Evolutionary conservation across 495 filamentous ascomycete species (phyloP), one percentile per base, ranked within the genome.

Genomic region (Aspergillus sclerotioniger): DNA sequence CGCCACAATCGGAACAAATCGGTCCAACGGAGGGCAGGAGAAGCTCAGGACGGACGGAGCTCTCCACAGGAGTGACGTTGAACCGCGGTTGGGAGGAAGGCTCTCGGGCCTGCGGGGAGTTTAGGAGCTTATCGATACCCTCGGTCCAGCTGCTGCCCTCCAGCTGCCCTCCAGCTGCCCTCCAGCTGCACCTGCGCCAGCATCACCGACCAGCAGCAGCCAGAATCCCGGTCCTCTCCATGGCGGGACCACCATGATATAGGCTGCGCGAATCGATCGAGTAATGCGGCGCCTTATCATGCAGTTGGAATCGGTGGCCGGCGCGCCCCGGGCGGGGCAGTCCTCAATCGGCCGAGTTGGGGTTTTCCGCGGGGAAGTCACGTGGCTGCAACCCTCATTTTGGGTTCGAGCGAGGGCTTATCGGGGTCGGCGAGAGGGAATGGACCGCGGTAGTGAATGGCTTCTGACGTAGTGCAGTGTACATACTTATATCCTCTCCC

Each of bases 361-460:
- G 59, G 62, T 70, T 76, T 62, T 56, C 73, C 73, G 70, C 45
- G 73, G 73, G 15, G 59, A 76, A 71, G 64, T 68, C 60, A 52
- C 51, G 53, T 45, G 62, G 21, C 1, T 8, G 19, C 48, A 61
- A 57, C 60, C 57, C 56, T 66, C 57, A 55, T 60, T 59, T 59
- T 51, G 39, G 43, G 58, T 47, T 46, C 15, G 31, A 21, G 25
- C 25, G 25, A 25, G 25, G 25, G 25, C 25, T 25, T 25, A 25
- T 25, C 25, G 25, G 25, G 25, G 25, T 25, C 25, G 25, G 25
- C 2, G 25, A 5, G 25, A 25, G 2, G 25, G 25, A 25, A 25
- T 25, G 25, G 25, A 25, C 25, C 25, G 25, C 25, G 25, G 25
- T 25, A 25, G 25, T 25, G 25, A 25, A 25, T 25, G 25, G 2